phyloP scores from a whole-genome alignment of 306 rosid species.

The Crotalaria pallida region DNA sequence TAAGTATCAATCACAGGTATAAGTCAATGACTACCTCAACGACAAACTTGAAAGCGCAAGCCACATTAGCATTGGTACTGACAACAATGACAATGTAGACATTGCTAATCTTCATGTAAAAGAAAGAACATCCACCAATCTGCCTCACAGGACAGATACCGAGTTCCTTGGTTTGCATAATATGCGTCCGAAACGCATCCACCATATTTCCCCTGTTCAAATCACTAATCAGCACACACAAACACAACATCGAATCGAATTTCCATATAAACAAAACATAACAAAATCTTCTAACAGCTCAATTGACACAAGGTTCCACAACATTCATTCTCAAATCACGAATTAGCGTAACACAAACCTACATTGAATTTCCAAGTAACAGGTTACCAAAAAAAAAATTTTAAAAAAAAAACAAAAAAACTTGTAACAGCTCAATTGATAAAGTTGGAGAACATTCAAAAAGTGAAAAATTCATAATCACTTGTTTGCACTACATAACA shows the following conservation, averaged over 20 bases:
- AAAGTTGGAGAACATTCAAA: background rate
- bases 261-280: background rate
- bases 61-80: conserved; percentile 97
- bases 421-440: background rate
- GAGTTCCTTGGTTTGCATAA: conserved; percentile 97
- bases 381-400: too few species aligned
- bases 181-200: conserved; percentile 91
- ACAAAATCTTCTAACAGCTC: background rate
- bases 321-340: too few species aligned
- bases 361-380: too few species aligned
- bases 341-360: too few species aligned
- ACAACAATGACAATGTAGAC: conserved; percentile 95
- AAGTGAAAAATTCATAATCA: background rate
- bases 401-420: too few species aligned
- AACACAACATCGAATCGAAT: background rate
- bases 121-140: conserved; percentile 95
- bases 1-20: background rate
- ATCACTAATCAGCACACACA: background rate
- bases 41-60: conserved; percentile 96
- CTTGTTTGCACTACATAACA: background rate
- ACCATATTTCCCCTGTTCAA: conserved; percentile 94
- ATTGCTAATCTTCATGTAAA: conserved; percentile 95
- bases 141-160: conserved; percentile 98
- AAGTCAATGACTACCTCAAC: conserved; percentile 66
- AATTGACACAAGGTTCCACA: too few species aligned